phyloP scores from a whole-genome alignment of 768 basidiomycete species.

The Phylloporus sp. region DNA sequence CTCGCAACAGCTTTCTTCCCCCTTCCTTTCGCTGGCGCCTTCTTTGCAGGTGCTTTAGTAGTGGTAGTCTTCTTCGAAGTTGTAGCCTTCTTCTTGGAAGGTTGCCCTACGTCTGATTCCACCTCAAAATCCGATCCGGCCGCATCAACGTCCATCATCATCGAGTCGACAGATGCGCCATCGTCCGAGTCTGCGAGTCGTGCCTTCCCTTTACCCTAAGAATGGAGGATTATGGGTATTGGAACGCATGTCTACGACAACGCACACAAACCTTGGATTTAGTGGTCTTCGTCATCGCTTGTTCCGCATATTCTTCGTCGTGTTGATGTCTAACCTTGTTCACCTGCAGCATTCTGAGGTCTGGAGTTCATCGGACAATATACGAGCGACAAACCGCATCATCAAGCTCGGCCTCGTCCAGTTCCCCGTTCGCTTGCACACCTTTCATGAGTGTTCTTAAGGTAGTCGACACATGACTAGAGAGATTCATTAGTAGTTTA shows the following conservation, averaged over 20 bases:
- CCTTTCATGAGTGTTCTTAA: slow-evolving; percentile 63
- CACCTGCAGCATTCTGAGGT: slow-evolving; percentile 40
- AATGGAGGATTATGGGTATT: not conserved
- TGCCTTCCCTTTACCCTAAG: slow-evolving; percentile 51
- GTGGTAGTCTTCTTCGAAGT: slow-evolving; percentile 27
- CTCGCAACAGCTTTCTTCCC: slow-evolving; percentile 53
- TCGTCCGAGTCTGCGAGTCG: slow-evolving; percentile 51
- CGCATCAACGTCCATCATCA: slow-evolving; percentile 71
- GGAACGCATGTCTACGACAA: not conserved
- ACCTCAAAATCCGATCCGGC: slow-evolving; percentile 50
- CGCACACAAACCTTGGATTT: slow-evolving; percentile 43
- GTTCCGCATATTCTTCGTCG: slow-evolving; percentile 58
- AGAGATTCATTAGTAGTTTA: not conserved
- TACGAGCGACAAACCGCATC: slow-evolving; percentile 50
- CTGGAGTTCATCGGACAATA: not conserved
- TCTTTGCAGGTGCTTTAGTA: slow-evolving; percentile 39
- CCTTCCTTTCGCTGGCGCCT: slow-evolving; percentile 45
- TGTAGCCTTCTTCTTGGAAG: slow-evolving; percentile 41
- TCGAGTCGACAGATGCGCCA: slow-evolving; percentile 56
- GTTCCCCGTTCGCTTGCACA: slow-evolving; percentile 59
- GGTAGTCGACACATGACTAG: slow-evolving; percentile 62
- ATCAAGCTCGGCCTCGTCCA: slow-evolving; percentile 73
- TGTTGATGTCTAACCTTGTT: slow-evolving; percentile 67
- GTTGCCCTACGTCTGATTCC: slow-evolving; percentile 39
- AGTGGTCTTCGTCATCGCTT: slow-evolving; percentile 33